These are phyloP conservation scores for Coleophoma crateriformis DNA, from an alignment of 2,329 filamentous ascomycete genomes.

Conservation along the genomic window DNA sequence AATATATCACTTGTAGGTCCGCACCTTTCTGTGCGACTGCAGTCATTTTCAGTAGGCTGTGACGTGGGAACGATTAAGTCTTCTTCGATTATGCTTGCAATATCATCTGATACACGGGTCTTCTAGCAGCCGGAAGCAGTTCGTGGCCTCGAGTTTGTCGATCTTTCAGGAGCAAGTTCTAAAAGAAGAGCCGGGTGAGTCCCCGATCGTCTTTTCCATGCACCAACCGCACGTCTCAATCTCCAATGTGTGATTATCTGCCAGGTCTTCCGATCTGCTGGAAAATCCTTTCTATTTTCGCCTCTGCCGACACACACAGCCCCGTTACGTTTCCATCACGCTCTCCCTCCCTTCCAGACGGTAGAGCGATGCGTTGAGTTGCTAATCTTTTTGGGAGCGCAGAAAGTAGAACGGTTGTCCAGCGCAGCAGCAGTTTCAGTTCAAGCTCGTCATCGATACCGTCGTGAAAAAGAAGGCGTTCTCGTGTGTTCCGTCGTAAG, in stretches of 20 bases:
- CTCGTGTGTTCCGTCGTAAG: conserved; percentile 2
- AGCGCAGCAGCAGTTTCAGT: conserved; percentile 17
- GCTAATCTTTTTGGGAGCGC: background rate
- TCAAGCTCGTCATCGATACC: conserved; percentile 5
- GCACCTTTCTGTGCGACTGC: conserved; percentile 13
- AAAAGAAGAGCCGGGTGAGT: conserved; percentile 7
- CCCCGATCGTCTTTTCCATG: background rate
- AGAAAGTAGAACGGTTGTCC: conserved; percentile 10
- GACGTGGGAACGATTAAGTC: conserved; percentile 7
- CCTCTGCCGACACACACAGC: conserved; percentile 4
- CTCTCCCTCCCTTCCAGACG: too few relatives aligned
- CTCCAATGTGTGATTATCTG: conserved; percentile 12
- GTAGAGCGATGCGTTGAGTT: too few relatives aligned
- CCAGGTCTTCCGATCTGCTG: conserved; percentile 9
- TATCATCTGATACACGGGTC: conserved; percentile 14
- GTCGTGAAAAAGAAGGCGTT: conserved; percentile 4
- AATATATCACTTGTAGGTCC: conserved; percentile 9
- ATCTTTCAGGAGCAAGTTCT: background rate
- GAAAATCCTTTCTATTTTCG: conserved; percentile 15
- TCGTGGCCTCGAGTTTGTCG: conserved; percentile 5
- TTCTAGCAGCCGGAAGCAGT: conserved; percentile 3
- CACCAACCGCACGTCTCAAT: conserved; percentile 7
- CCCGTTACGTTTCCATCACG: conserved; percentile 15
- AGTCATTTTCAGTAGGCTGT: conserved; percentile 12
- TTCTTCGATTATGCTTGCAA: conserved; percentile 4